A percentile compares a stretch with the other conserved stretches of the same genome.
Evolutionary conservation across 352 stramenopile genomes (phyloP).

Genomic region (Phytophthora sansomeana): DNA sequence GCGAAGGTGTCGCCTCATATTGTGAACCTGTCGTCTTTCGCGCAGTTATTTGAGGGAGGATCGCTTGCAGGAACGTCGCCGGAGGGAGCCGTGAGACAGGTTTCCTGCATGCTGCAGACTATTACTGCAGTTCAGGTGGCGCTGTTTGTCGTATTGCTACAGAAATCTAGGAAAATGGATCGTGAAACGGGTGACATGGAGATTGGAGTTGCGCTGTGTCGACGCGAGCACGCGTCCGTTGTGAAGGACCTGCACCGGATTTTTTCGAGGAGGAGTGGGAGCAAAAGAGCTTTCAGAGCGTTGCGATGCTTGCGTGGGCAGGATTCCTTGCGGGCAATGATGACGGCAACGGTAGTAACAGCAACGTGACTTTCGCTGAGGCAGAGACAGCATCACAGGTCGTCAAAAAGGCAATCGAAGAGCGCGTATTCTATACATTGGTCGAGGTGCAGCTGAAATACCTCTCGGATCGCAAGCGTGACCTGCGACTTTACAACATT

Average conservation of each 20-base stretch:
- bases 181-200: slow-evolving; percentile 66
- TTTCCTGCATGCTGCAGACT: slow-evolving; percentile 78
- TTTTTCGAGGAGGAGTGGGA: slow-evolving; percentile 78
- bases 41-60: slow-evolving; percentile 75
- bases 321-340: slow-evolving; percentile 61
- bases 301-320: slow-evolving; percentile 81
- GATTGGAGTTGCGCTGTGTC: slow-evolving; percentile 46
- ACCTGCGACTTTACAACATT: slow-evolving; percentile 73
- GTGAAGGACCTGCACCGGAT: slow-evolving; percentile 71
- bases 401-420: slow-evolving; percentile 79
- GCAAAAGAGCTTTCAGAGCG: slow-evolving; percentile 70
- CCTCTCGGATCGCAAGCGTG: slow-evolving; percentile 73
- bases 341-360: slow-evolving; percentile 39
- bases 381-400: slow-evolving; percentile 54
- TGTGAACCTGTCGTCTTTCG: slow-evolving; percentile 81
- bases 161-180: slow-evolving; percentile 71
- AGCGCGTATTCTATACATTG: slow-evolving; percentile 73
- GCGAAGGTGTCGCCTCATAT: slow-evolving; percentile 84
- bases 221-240: slow-evolving; percentile 52
- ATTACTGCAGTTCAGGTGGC: slow-evolving; percentile 79
- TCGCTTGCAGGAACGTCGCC: slow-evolving; percentile 69
- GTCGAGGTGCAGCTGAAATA: slow-evolving; percentile 82
- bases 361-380: slow-evolving; percentile 62
- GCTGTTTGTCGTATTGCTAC: slow-evolving; percentile 65
- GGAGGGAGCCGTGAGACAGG: slow-evolving; percentile 74